These are phyloP conservation scores for Daldinia sp. DNA, from an alignment of 2,329 filamentous ascomycete species.

Conservation along the genomic window DNA sequence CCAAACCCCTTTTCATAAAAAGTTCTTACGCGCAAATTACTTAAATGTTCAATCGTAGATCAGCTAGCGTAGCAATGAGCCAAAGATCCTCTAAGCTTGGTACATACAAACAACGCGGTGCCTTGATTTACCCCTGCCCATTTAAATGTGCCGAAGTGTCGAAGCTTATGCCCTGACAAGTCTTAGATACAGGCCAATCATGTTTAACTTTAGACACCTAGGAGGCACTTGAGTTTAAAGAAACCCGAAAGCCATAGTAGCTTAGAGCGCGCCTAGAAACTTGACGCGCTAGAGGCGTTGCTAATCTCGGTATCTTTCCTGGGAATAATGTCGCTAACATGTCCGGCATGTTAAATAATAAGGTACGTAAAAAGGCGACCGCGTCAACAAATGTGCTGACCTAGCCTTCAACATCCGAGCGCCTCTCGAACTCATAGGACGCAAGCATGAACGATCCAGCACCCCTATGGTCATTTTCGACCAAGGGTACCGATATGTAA, in stretches of 20 bases:
- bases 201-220: not conserved
- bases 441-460: conserved; percentile 57
- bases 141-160: not conserved
- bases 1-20: no score
- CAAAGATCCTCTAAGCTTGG: not conserved
- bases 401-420: not conserved
- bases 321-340: no score
- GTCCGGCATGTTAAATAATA: no score
- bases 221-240: no score
- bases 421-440: conserved; percentile 51
- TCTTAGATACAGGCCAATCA: not conserved
- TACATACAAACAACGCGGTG: not conserved
- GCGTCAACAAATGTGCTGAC: not conserved
- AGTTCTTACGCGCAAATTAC: not conserved
- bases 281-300: no score
- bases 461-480: conserved; percentile 55
- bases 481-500: conserved; percentile 56
- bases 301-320: no score
- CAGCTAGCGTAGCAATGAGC: not conserved
- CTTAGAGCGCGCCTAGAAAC: no score
- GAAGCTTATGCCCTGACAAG: not conserved
- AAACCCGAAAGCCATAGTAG: no score
- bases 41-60: not conserved
- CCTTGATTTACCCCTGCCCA: not conserved
- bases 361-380: no score